Evolutionary conservation across 1,139 yeast species (phyloP).

Genomic region (Diutina ranongensis): DNA sequence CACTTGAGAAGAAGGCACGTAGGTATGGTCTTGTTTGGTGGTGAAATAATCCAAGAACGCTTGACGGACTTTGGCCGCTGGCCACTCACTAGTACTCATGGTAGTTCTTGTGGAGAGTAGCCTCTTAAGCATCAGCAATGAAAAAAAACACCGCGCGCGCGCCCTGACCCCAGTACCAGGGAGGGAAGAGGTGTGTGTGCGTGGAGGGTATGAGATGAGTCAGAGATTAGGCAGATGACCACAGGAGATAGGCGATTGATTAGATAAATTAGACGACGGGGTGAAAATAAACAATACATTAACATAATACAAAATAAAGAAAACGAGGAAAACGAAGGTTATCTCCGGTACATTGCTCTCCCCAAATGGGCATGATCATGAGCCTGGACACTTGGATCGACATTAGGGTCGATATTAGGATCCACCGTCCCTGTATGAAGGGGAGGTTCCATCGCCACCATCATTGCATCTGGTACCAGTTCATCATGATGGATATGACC

Average conservation of each 20-base stretch:
- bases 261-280: too few species aligned
- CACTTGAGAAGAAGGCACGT: conserved; percentile 87
- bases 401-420: conserved; percentile 27
- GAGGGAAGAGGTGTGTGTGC: background rate
- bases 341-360: conserved; percentile 1
- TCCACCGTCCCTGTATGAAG: conserved; percentile 22
- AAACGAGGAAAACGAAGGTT: too few species aligned
- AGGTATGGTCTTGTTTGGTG: conserved; percentile 52
- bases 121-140: conserved; percentile 1
- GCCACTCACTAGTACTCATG: conserved; percentile 25
- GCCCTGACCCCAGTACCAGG: background rate
- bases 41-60: conserved; percentile 80
- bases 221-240: too few species aligned
- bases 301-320: background rate
- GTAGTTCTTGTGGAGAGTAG: background rate
- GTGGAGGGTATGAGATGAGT: background rate
- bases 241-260: too few species aligned
- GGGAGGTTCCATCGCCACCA: conserved; percentile 32
- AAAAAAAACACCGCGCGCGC: background rate
- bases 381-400: conserved; percentile 32
- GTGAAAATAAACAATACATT: background rate
- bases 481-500: conserved; percentile 11
- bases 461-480: conserved; percentile 28
- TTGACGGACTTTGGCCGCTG: conserved; percentile 68
- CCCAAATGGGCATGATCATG: conserved; percentile 27